Evolutionary conservation across 2,329 filamentous ascomycete genomes (phyloP), one percentile per base, ranked within the genome.

Genomic region (Gliomastix tumulicola): DNA sequence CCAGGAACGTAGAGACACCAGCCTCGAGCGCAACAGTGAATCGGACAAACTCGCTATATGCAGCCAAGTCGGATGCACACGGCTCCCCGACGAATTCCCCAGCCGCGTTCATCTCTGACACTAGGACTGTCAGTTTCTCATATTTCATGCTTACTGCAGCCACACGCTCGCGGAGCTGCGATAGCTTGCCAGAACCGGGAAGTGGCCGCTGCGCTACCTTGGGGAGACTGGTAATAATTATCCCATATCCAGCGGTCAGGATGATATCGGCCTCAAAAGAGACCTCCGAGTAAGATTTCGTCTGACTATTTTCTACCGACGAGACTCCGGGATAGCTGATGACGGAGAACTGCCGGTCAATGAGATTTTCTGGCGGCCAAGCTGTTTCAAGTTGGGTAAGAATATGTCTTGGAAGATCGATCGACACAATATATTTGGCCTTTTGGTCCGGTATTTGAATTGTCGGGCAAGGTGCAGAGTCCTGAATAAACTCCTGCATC

Each of bases 141-240:
- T 92, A 90, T 9, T 78, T 69, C 2, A 50, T 37, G 11, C 76
- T 68, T 1, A 82, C 61, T 7, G 53, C 57, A 4, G 59, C 51
- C 9, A 90, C 61, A 3, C 71, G 67, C 35, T 77, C 67, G 25
- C 72, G 69, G 12, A 88, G 62, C 12, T 63, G 59, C 4, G 66
- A 61, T 23, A 60, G 54, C 0, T 49, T 43, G 8, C 56, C 63
- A 6, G 55, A 54, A 2, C 57, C 55, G 0, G 86, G 85, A 0
- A 88, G 65, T 4, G 82, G 67, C 33, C 70, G 75, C 49, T 95
- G 89, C 30, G 80, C 82, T 19, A 84, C 68, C 44, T 82, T 78
- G 42, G 89, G 76, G 6, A 89, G 62, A 0, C 76, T 84, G 1
- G 85, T 85, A 16, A 84, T 51, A 1, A 94, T 56, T 4, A 94